Evolutionary conservation across 1,284 basidiomycete genomes (phyloP).

Genomic region (Ustilago cynodontis): DNA sequence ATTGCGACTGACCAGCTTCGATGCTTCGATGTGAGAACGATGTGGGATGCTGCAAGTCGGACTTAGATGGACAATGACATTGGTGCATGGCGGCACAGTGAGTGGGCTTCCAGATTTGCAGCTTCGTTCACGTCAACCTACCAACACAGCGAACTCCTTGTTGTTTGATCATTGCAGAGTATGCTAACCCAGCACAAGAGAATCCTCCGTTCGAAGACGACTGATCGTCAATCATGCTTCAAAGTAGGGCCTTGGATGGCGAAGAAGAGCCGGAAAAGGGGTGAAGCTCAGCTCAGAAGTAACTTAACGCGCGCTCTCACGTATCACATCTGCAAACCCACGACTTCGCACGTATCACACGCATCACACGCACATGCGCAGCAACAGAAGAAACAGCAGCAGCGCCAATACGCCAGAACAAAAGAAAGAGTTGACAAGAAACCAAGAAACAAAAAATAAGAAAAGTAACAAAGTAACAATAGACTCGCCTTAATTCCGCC

Average conservation of each 20-base stretch:
- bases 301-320: too few species aligned
- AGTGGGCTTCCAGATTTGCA: background rate
- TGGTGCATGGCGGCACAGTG: too few species aligned
- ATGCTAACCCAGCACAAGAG: too few species aligned
- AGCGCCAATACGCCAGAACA: background rate
- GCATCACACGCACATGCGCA: background rate
- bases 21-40: background rate
- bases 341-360: background rate
- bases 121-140: background rate
- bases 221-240: too few species aligned
- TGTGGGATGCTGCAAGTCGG: too few species aligned
- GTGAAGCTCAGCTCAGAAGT: too few species aligned
- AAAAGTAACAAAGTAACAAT: background rate
- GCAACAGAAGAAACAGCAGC: background rate
- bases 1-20: background rate
- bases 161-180: background rate
- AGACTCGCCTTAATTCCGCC: too few species aligned
- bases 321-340: background rate
- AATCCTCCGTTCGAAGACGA: too few species aligned
- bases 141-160: background rate
- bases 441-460: background rate
- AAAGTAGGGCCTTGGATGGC: too few species aligned
- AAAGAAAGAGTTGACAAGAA: background rate
- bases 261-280: too few species aligned
- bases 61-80: too few species aligned